Percentiles rank a stretch among this genome's conserved stretches.
phyloP scores from a whole-genome alignment of 1,139 yeast species.

The Taiozyma sp. region DNA sequence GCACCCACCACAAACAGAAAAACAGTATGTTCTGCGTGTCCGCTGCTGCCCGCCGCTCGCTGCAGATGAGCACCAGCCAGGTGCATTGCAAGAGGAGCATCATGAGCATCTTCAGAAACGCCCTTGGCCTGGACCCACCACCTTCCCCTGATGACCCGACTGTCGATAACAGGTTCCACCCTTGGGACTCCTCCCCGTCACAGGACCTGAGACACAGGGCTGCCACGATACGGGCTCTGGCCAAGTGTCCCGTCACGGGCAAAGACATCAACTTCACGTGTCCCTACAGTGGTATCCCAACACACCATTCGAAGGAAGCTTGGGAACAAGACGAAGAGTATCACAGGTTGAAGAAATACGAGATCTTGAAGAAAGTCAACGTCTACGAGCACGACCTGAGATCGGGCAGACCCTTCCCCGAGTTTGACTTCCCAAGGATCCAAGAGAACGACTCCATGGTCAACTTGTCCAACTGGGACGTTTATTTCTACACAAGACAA shows the following conservation, averaged over 20 bases:
- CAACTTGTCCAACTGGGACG: conserved; percentile 86
- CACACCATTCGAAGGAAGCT: conserved; percentile 87
- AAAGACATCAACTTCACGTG: conserved; percentile 81
- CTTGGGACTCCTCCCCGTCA: conserved; percentile 91
- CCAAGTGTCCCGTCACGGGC: conserved; percentile 87
- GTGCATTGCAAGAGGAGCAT: conserved; percentile 27
- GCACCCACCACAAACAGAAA: too few species aligned
- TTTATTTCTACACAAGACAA: conserved; percentile 87
- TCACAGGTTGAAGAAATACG: conserved; percentile 63
- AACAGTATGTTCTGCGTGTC: neutral
- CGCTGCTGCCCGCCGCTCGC: neutral
- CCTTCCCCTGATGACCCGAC: conserved; percentile 61
- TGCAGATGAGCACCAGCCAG: neutral
- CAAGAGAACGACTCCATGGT: conserved; percentile 77
- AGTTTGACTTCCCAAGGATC: conserved; percentile 84
- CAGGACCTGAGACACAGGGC: conserved; percentile 89
- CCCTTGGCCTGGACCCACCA: conserved; percentile 59
- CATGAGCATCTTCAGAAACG: conserved; percentile 47
- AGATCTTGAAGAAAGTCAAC: conserved; percentile 78
- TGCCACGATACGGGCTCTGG: conserved; percentile 81
- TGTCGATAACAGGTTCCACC: conserved; percentile 62
- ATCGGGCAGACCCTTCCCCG: conserved; percentile 91
- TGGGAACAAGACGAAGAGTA: conserved; percentile 80
- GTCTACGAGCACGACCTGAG: conserved; percentile 92
- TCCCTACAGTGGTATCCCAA: conserved; percentile 93